Evolutionary conservation across 768 basidiomycete genomes (phyloP).

Genomic region (Mrakia blollopis): DNA sequence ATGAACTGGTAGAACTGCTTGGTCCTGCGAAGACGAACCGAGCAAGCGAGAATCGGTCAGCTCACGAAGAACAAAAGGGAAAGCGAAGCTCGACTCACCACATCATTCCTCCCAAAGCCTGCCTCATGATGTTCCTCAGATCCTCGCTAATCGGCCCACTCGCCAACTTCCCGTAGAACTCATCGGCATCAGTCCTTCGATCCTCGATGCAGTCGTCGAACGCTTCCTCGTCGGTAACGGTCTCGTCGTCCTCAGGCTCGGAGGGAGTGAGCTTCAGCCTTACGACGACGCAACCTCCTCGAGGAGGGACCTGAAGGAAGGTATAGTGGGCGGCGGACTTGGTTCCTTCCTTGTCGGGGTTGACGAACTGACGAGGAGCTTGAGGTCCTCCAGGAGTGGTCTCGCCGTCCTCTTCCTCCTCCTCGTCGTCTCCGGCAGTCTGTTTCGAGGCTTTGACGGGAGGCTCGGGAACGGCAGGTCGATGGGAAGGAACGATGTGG

Average conservation of each 20-base stretch:
- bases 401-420: constrained; percentile 37
- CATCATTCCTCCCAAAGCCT: constrained; percentile 92
- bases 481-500: constrained; percentile 83
- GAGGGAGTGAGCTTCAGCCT: constrained; percentile 83
- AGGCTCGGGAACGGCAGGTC: constrained; percentile 50
- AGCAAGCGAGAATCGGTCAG: too few relatives aligned
- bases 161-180: constrained; percentile 80
- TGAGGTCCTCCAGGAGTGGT: constrained; percentile 27
- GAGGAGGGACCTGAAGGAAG: constrained; percentile 78
- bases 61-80: neutral
- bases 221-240: constrained; percentile 74
- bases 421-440: neutral
- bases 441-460: neutral
- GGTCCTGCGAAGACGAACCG: constrained; percentile 48
- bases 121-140: constrained; percentile 90
- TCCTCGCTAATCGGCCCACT: constrained; percentile 85
- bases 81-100: constrained; percentile 53
- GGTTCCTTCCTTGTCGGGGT: constrained; percentile 79
- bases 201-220: constrained; percentile 90
- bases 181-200: constrained; percentile 86
- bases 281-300: constrained; percentile 91
- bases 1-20: constrained; percentile 97
- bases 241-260: constrained; percentile 67
- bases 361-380: constrained; percentile 59
- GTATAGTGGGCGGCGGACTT: constrained; percentile 89